These are phyloP conservation scores for Plasmodium relictum DNA, from an alignment of 169 alveolate genomes.

Conservation along the genomic window DNA sequence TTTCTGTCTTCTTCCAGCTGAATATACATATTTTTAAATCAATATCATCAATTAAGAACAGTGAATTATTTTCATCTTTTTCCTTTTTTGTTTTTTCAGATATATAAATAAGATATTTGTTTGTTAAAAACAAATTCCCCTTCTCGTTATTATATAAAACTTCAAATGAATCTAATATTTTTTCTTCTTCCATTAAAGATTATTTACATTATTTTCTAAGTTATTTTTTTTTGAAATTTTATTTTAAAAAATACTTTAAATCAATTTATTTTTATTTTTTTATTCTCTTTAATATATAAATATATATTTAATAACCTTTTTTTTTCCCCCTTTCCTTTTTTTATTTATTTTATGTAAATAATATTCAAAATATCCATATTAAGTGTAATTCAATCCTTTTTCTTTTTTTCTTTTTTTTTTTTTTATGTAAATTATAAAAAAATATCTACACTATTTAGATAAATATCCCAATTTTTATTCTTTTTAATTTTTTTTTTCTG, in stretches of 20 bases:
- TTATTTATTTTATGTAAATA: no score
- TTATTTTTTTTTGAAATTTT: no score
- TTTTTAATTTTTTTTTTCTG: no score
- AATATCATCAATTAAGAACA: conserved; percentile 56
- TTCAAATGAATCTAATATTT: conserved; percentile 21
- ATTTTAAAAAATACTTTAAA: no score
- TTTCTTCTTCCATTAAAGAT: conserved; percentile 68
- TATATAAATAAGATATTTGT: conserved; percentile 37
- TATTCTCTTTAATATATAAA: neutral
- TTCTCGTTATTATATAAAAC: conserved; percentile 58
- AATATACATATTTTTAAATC: conserved; percentile 70
- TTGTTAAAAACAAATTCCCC: conserved; percentile 45
- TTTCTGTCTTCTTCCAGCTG: conserved; percentile 84
- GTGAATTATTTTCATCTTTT: conserved; percentile 26
- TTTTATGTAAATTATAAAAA: no score
- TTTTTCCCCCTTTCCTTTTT: neutral
- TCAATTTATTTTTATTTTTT: no score
- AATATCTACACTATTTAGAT: no score
- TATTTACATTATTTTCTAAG: neutral
- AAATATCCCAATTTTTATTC: no score
- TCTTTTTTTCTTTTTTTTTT: no score
- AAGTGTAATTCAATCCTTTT: no score
- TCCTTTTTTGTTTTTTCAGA: conserved; percentile 53
- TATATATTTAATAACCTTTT: neutral
- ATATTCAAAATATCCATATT: no score